Base-by-base conservation (phyloP, 192 early-diverging fungal species). In the Pecoramyces ruminantium region DNA sequence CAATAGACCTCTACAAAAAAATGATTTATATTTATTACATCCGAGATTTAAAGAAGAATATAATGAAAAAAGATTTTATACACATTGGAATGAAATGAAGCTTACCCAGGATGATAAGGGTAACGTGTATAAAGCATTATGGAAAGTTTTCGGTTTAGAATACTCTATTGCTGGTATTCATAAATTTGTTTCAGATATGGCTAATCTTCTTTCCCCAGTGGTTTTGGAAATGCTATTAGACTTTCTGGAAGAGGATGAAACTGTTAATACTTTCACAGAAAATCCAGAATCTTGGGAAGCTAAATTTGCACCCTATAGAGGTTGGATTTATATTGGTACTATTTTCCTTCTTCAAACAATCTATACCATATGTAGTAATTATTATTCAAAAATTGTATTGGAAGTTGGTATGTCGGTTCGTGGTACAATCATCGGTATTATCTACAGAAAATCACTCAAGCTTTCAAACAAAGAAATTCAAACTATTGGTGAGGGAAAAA, bases 391-490 rank as follows among this genome's bases (percentile, higher is more conserved):
- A 28, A 78, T 79, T 17, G 85, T 87, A 38, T 83, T 84, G 15
- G 79, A 82, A 16, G 82, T 83, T 25, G 88, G 88, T 80, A 81
- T 89, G 77, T 80, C 84, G 25, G 28, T 84, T n/a, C 83, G 85
- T 18, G 83, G 88, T 0, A 86, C 88, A 0, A 82, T 92, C 2
- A 85, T 88, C 17, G 84, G 88, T 2, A 87, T 88, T 34, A 81
- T 92, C 27, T 92, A 90, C 34, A 86, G 88, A 81, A 92, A 92
- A 77, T 83, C 91, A 0, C 81, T 92, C 15, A 81, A 85, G 15
- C 87, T 92, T 16, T 89, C 91, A 29, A 82, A 85, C 42, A 87
- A 86, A 79, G 84, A 85, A 25, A 67, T 80, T 25, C 81, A 87
- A 77, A 84, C 86, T 79, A 88, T 87, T 30, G 84, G 80, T 17